Evolutionary conservation across 331 rosid species (phyloP).

Genomic region (Dryas integrifolia): DNA sequence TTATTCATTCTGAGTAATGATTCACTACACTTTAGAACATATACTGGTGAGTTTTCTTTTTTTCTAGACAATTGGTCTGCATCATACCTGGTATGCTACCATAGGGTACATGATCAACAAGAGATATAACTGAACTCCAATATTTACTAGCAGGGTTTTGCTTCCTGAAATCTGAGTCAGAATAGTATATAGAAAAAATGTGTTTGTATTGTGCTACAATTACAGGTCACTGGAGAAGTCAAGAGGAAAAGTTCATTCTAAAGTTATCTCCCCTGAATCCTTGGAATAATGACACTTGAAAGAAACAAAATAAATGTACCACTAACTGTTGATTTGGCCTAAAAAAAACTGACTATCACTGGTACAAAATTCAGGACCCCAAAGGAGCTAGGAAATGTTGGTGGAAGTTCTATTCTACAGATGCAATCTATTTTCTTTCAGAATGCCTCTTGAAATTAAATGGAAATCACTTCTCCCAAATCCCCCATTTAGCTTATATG

Average conservation of each 20-base stretch:
- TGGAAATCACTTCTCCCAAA: background rate
- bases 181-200: background rate
- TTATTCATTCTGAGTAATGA: too few relatives aligned
- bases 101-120: constrained; percentile 1
- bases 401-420: background rate
- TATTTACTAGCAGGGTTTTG: background rate
- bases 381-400: background rate
- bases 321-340: background rate
- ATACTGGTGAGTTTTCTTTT: too few relatives aligned
- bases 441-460: background rate
- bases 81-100: background rate
- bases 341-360: background rate
- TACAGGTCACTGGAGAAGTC: background rate
- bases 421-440: background rate
- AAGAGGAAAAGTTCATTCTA: background rate
- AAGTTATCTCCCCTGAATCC: background rate
- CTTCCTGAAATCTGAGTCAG: background rate
- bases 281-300: too few relatives aligned
- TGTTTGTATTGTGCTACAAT: background rate
- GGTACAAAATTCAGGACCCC: background rate
- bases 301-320: too few relatives aligned
- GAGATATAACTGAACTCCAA: background rate
- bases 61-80: too few relatives aligned
- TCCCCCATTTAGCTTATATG: background rate
- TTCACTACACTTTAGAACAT: too few relatives aligned